Base-by-base conservation (phyloP, 345 rosid species). In the Psidium guajava region DNA sequence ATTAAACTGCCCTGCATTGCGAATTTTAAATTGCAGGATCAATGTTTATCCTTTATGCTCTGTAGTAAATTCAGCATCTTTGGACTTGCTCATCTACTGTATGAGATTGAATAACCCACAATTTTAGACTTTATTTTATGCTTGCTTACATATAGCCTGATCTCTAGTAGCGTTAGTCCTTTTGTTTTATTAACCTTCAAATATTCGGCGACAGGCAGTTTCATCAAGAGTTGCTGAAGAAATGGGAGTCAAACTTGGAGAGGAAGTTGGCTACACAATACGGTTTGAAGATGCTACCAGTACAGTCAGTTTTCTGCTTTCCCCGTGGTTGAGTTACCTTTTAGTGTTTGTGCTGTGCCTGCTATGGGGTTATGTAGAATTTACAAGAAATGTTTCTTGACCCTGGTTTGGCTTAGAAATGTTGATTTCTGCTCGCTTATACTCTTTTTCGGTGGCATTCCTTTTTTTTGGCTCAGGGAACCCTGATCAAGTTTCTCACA, bases 171-270 rank as follows among this genome's bases (percentile, higher is more conserved):
- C 44, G 8, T 32, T 69, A 18, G 77, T 69, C 47, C 47, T 69
- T 64, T 69, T 69, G 14, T 69, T 40, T 20, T 69, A 10, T 18
- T 69, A 69, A 69, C 47, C 77, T 69, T 69, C 47, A 69, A 32
- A 69, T 69, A 32, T 69, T 69, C 1, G 24, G 24, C 8, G 24
- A 52, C 91, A 97, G 98, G 91, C 99, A 83, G 99, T 97, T 88
- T 92, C 99, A 57, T 92, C 98, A 32, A 93, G 99, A 91, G 99
- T 96, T 87, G 96, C 99, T 85, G 98, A 96, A 87, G 99, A 96
- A 89, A 92, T 95, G 95, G 98, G 96, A 44, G 98, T 96, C 84
- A 95, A 93, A 92, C 94, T 97, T 86, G 99, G 98, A 85, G 96
- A 93, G 85, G 98, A 97, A 90, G 98, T 97, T 90, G 98, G 99